Percentiles rank a stretch among this genome's conserved stretches.
phyloP scores from a whole-genome alignment of 352 stramenopile species.

The Pythium insidiosum region DNA sequence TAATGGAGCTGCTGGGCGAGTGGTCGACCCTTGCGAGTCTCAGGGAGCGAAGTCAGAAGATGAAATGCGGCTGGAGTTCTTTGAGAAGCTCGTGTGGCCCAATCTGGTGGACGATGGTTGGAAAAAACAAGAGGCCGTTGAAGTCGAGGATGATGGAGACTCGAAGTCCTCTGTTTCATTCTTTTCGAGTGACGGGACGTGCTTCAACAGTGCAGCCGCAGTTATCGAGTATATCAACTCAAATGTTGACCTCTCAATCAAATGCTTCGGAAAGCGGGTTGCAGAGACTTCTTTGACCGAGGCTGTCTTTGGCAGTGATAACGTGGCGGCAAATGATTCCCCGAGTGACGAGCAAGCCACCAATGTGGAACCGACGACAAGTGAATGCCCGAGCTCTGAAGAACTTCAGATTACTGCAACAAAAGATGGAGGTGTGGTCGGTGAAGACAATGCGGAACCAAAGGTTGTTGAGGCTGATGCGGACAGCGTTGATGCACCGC shows the following conservation, averaged over 20 bases:
- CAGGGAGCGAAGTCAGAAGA: conserved; percentile 7
- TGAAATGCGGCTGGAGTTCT: conserved; percentile 49
- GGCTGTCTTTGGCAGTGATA: conserved; percentile 17
- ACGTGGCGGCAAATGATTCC: conserved; percentile 6
- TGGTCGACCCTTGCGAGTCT: no score
- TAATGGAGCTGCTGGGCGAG: background rate
- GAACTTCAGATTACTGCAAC: background rate
- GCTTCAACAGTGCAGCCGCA: no score
- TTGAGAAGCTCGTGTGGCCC: conserved; percentile 74
- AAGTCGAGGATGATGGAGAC: conserved; percentile 15
- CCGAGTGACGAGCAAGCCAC: background rate
- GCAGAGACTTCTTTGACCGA: conserved; percentile 32
- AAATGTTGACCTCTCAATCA: conserved; percentile 30
- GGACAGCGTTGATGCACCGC: conserved; percentile 2
- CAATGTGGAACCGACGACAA: background rate
- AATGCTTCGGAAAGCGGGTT: conserved; percentile 70
- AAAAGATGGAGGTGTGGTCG: background rate
- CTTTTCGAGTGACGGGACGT: no score
- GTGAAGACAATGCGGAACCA: background rate
- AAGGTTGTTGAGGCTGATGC: background rate
- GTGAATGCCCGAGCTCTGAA: background rate
- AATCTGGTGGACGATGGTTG: conserved; percentile 68
- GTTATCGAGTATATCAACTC: conserved; percentile 50
- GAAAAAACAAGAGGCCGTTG: conserved; percentile 33
- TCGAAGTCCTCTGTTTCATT: no score